Conservation (phyloP, 257 asterid species). For the Parsonsia alboflavescens region DNA sequence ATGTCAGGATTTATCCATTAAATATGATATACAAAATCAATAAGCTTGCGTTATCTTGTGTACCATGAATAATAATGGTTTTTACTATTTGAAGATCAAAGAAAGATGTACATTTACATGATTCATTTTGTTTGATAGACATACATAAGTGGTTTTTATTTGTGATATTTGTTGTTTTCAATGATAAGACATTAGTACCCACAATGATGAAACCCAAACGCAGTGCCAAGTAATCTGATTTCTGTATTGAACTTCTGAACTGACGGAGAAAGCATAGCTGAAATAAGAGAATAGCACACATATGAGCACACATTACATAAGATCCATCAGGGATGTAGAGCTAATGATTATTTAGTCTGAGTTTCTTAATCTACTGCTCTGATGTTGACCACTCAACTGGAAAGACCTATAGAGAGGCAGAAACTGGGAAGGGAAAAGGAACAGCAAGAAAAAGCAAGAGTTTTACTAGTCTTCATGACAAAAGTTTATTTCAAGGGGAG, state of each 20-base stretch:
- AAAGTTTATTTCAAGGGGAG: too few relatives aligned
- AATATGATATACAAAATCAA: background rate
- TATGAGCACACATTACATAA: background rate
- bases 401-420: too few relatives aligned
- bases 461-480: too few relatives aligned
- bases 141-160: background rate
- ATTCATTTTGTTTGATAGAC: background rate
- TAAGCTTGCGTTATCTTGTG: background rate
- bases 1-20: background rate
- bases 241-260: constrained; percentile 63
- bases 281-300: constrained; percentile 12
- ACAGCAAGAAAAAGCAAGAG: too few relatives aligned
- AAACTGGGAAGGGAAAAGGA: background rate
- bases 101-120: background rate
- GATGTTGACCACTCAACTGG: background rate
- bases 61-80: background rate
- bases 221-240: constrained; percentile 76
- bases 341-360: background rate
- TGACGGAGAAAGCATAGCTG: constrained; percentile 92
- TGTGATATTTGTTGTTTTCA: background rate
- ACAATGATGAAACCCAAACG: constrained; percentile 90
- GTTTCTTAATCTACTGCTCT: background rate
- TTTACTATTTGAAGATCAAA: background rate
- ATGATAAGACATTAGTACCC: constrained; percentile 34
- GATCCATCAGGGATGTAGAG: background rate